Base-by-base conservation (phyloP, 2,329 filamentous ascomycete genomes). In the Fusarium globosum region DNA sequence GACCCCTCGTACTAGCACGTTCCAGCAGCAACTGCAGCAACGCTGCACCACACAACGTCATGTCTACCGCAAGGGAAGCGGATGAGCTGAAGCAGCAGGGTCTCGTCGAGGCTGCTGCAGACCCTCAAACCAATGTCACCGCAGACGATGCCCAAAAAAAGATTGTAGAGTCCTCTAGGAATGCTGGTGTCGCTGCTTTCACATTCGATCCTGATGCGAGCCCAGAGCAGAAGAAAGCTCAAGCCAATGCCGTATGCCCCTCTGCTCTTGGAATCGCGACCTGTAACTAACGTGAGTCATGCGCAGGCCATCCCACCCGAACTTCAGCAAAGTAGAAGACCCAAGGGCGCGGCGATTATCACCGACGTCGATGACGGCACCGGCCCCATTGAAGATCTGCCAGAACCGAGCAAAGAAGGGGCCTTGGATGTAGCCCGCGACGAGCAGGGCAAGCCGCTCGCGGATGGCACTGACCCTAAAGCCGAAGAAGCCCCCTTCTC, bases 141-240 rank as follows among this genome's bases (percentile, higher is more conserved):
- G 86, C 94, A 52, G 89, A 93, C 45, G 90, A 92, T 72, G 93
- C 93, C 38, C 89, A 97, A 83, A 87, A 89, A 75, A 89, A 89
- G 77, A 88, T 98, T 55, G 87, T 97, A 33, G 86, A 93, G 61
- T 91, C 97, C 81, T 94, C 94, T 75, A 90, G 88, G 79, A 92
- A 93, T 78, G 94, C 92, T 18, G 96, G 96, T 46, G 90, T 93
- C 30, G 85, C 92, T 36, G 95, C 94, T 72, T 96, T 93, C 81
- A 89, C 91, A 71, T 99, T 98, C 84, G 89, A 99, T 80, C 94
- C 96, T 2, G 85, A 97, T 85, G 95, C 95, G 46, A 92, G 88
- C 48, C 88, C 92, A 2, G 94, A 95, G 81, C 88, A 97, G 82
- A 99, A 99, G 86, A 92, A 89, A 69, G 92, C 92, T 38, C 93